Base-by-base conservation (phyloP, 805 yeast genomes). In the Cyberlindnera maritima region DNA sequence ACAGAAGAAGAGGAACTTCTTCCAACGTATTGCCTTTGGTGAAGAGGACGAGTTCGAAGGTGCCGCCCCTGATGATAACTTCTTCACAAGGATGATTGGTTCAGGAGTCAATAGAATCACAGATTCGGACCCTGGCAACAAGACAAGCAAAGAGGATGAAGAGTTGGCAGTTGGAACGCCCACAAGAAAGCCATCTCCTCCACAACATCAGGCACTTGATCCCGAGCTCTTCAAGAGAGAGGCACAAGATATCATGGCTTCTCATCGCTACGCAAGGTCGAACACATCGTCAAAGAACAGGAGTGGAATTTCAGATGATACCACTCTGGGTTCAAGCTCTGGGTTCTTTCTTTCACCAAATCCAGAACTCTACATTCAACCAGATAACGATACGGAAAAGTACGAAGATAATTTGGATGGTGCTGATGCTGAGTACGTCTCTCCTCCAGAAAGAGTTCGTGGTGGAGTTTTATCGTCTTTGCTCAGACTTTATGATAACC, bases 381-480 rank as follows among this genome's bases (percentile, higher is more conserved):
- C 53, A 36, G 53, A 53, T 13, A 54, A 50, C 4, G 56, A 28
- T 13, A 25, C 54, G 2, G 57, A 57, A 6, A 59, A 62, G 18
- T 57, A 57, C 36, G 63, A 62, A 6, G 54, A 55, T 20, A 62
- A 64, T 26, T 62, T 62, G n/a, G 66, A 60, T 17, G 64, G 58
- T 15, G 63, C 56, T 29, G 65, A 58, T 19, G 76, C 66, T n/a
- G 62, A 58, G 25, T 80, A 77, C 44, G 75, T 81, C 2, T 76
- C 83, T 0, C 80, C 85, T 5, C 86, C 85, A 0, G 70, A 74
- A 36, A 77, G 76, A 44, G 91, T 88, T 13, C 85, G 85, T 55
- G 90, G 90, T 23, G 97, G 97, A 64, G 92, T 90, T n/a, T 72
- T 90, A 23, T 87, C 96, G 0, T 80, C 92, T 1, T 72, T 90